A percentile compares a stretch with the other conserved stretches of the same genome.
phyloP scores from a whole-genome alignment of 108 stramenopile species.

The Schizochytrium sp. region DNA sequence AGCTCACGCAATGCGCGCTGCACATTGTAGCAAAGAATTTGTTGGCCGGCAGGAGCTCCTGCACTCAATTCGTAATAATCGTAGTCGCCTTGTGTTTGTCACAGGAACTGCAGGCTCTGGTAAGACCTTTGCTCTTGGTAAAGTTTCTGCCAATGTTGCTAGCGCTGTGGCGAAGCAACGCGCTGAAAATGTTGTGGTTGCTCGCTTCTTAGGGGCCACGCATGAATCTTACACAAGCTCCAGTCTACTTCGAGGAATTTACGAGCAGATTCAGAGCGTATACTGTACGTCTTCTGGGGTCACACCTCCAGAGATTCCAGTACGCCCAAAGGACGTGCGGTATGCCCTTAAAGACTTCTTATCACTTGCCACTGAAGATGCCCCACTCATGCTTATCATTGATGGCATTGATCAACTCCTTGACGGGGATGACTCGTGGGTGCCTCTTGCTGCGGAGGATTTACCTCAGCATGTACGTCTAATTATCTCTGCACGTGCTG shows the following conservation, averaged over 20 bases:
- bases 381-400: constrained; percentile 11
- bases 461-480: constrained; percentile 23
- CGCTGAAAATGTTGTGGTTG: constrained; percentile 9
- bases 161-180: not conserved
- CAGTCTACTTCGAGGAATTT: not conserved
- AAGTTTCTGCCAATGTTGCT: not conserved
- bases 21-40: not conserved
- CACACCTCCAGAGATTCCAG: not conserved
- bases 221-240: constrained; percentile 4
- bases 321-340: not conserved
- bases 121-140: constrained; percentile 20
- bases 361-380: constrained; percentile 17
- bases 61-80: not conserved
- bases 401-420: constrained; percentile 12
- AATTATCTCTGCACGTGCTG: constrained; percentile 3
- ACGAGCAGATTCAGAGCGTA: not conserved
- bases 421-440: not conserved
- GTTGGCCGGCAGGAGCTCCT: not conserved
- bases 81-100: not conserved
- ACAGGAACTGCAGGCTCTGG: not conserved
- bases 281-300: not conserved
- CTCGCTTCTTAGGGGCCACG: not conserved
- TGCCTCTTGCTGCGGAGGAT: not conserved
- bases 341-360: constrained; percentile 25
- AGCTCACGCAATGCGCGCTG: not conserved